These are phyloP conservation scores for Daucus carota DNA, from an alignment of 129 eudicot genomes.

Conservation along the genomic window DH1_v3.0 NC_030385.2:3776001-3776500, in stretches of 20 bases:
- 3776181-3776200: slow-evolving; percentile 18
- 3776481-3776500: too few species aligned
- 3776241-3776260: not conserved
- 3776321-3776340: not conserved
- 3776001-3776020: not conserved
- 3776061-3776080: not conserved
- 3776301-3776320: not conserved
- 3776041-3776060: not conserved
- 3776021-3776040: not conserved
- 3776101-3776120: not conserved
- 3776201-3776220: slow-evolving; percentile 14
- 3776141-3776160: slow-evolving; percentile 15
- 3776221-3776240: not conserved
- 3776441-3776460: too few species aligned
- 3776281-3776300: too few species aligned
- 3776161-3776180: slow-evolving; percentile 17
- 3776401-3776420: slow-evolving; percentile 8
- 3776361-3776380: not conserved
- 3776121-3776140: not conserved
- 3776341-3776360: not conserved
- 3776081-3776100: not conserved
- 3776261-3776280: not conserved
- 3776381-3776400: not conserved
- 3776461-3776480: too few species aligned
- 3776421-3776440: too few species aligned